A percentile compares a stretch with the other conserved stretches of the same genome.
Evolutionary conservation across 176 grass and related monocot species (phyloP).

Genomic region (Tillandsia leiboldiana): DNA sequence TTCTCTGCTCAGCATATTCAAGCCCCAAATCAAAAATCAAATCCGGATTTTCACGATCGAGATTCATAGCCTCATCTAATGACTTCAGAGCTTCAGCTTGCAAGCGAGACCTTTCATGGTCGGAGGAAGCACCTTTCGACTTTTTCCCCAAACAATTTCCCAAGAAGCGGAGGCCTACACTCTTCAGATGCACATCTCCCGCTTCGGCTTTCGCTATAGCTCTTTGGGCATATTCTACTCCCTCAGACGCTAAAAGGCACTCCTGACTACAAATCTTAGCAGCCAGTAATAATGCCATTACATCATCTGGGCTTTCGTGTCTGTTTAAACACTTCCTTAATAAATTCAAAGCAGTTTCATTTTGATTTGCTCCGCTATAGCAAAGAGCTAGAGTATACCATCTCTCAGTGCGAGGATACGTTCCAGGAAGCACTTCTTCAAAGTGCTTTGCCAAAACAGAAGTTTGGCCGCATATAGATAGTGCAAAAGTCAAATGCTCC

Average conservation of each 20-base stretch:
- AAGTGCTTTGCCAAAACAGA: slow-evolving; percentile 58
- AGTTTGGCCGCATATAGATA: slow-evolving; percentile 80
- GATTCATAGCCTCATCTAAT: slow-evolving; percentile 42
- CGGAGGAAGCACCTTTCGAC: slow-evolving; percentile 67
- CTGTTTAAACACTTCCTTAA: slow-evolving; percentile 69
- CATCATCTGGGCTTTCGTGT: slow-evolving; percentile 63
- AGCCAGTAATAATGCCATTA: slow-evolving; percentile 64
- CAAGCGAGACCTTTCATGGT: slow-evolving; percentile 69
- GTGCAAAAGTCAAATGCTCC: slow-evolving; percentile 81
- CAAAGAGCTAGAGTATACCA: slow-evolving; percentile 85
- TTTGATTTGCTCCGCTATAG: slow-evolving; percentile 48
- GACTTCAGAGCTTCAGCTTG: slow-evolving; percentile 78
- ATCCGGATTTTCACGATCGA: slow-evolving; percentile 55
- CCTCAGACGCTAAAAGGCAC: slow-evolving; percentile 57
- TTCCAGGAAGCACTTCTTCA: slow-evolving; percentile 83
- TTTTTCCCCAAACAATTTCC: slow-evolving; percentile 67
- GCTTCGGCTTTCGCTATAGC: slow-evolving; percentile 39
- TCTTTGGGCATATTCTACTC: slow-evolving; percentile 69
- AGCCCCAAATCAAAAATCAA: slow-evolving; percentile 67
- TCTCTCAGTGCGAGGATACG: slow-evolving; percentile 67
- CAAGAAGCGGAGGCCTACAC: slow-evolving; percentile 53
- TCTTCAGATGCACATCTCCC: slow-evolving; percentile 62
- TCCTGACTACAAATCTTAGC: slow-evolving; percentile 78
- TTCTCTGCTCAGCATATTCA: slow-evolving; percentile 83
- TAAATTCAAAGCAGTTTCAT: slow-evolving; percentile 67